These are phyloP conservation scores for Euphorbia schlechtendalii DNA, from an alignment of 441 rosid species.

Conservation along the genomic window DNA sequence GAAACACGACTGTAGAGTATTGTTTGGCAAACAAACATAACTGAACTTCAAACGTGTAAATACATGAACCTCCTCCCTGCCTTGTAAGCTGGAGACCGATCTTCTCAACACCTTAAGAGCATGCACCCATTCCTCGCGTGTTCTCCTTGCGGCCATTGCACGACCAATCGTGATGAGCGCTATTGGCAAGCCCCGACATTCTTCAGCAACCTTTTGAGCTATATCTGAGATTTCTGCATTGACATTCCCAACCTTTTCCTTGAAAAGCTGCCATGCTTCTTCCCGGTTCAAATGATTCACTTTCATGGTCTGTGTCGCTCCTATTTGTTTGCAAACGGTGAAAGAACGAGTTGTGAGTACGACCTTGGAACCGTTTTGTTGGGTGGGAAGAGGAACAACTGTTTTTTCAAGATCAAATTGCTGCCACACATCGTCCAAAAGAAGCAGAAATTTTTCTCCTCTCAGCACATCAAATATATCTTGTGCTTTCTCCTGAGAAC, in stretches of 20 bases:
- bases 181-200: too few relatives aligned
- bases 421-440: constrained; percentile 28
- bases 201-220: neutral
- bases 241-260: neutral
- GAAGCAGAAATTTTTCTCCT: constrained; percentile 12
- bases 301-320: constrained; percentile 25
- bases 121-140: neutral
- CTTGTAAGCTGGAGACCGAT: neutral
- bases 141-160: neutral
- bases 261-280: constrained; percentile 17
- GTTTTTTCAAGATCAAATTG: constrained; percentile 5
- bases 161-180: too few relatives aligned
- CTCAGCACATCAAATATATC: neutral
- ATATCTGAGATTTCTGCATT: neutral
- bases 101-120: neutral
- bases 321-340: constrained; percentile 35
- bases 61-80: neutral
- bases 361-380: too few relatives aligned
- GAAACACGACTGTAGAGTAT: neutral
- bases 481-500: constrained; percentile 14
- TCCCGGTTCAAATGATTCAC: constrained; percentile 26
- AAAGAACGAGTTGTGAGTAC: constrained; percentile 26
- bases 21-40: neutral
- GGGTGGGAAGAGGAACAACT: constrained; percentile 16
- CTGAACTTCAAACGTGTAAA: neutral